Evolutionary conservation across 164 flowering plant genomes (phyloP), one percentile per base, ranked within the genome.

Genomic region (Houttuynia cordata): DNA sequence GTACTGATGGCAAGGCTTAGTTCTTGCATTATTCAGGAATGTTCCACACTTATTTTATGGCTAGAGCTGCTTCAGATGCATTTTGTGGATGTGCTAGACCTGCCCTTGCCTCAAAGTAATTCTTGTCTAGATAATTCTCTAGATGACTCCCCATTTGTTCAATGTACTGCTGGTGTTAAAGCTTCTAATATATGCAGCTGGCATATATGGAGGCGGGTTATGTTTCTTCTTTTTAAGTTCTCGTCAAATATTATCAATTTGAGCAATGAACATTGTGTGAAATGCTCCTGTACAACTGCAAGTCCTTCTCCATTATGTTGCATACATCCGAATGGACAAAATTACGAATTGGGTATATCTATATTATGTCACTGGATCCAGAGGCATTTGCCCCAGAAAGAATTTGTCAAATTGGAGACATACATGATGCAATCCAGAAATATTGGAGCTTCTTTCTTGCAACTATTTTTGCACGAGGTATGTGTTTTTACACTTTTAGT

Each of bases 1-100:
- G 74, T 84, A 75, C 70, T 92, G 53, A 85, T 92, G 91, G 62
- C 77, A 64, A 87, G 91, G 71, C 82, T 87, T 53, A 79, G 79
- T 70, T 72, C 62, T 65, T 78, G 59, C 40, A 60, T 65, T 54
- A 59, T 51, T 55, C 67, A 66, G 56, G 73, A 80, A 17, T 61
- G 53, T 61, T 64, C 76, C 18, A 41, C 74, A 56, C 74, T 76
- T 61, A 58, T 68, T 57, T 62, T 75, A 64, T 92, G 91, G 95
- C 62, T 92, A 76, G 74, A 84, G 70, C 74, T 87, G 68, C 71
- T 88, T 37, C 73, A 68, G 17, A 66, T 67, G 30, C 76, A 80
- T 80, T 88, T 80, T 74, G 69, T 73, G 70, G 87, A 83, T 64
- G 66, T 77, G 59, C 70, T 92, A 60, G 49, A 51, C 56, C 66